Evolutionary conservation across 306 rosid genomes (phyloP).

Genomic region (Inga leiocalycina): DNA sequence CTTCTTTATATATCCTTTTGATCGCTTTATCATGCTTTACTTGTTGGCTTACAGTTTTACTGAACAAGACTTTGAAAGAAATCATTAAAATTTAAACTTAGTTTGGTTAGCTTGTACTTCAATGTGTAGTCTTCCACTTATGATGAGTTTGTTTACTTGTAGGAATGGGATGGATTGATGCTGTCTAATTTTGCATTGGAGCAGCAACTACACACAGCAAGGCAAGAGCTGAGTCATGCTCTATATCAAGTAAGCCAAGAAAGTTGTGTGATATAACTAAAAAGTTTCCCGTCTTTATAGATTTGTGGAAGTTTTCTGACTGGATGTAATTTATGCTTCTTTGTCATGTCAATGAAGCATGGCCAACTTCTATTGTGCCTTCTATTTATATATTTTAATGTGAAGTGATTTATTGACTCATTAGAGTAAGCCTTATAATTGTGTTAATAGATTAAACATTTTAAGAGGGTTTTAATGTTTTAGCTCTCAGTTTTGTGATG

Average conservation of each 20-base stretch:
- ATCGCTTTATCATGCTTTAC: background rate
- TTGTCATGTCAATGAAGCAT: background rate
- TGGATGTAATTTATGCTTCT: constrained; percentile 9
- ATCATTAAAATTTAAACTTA: background rate
- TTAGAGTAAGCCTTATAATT: background rate
- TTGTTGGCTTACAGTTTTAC: background rate
- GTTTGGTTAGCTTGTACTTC: background rate
- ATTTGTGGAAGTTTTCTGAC: background rate
- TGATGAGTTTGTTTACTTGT: background rate
- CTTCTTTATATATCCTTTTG: background rate
- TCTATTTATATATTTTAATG: background rate
- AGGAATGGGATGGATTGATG: constrained; percentile 25
- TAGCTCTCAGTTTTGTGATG: background rate
- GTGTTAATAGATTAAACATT: background rate
- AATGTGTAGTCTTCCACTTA: background rate
- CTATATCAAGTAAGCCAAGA: constrained; percentile 13
- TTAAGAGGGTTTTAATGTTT: background rate
- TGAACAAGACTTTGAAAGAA: background rate
- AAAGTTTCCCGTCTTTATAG: background rate
- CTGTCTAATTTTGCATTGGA: constrained; percentile 20
- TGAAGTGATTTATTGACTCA: background rate
- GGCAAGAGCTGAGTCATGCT: constrained; percentile 26
- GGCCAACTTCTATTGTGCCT: background rate
- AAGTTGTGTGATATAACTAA: background rate
- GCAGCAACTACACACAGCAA: constrained; percentile 23